Conservation (phyloP, 2,329 filamentous ascomycete genomes). For the Pseudodiploospora longispora region DNA sequence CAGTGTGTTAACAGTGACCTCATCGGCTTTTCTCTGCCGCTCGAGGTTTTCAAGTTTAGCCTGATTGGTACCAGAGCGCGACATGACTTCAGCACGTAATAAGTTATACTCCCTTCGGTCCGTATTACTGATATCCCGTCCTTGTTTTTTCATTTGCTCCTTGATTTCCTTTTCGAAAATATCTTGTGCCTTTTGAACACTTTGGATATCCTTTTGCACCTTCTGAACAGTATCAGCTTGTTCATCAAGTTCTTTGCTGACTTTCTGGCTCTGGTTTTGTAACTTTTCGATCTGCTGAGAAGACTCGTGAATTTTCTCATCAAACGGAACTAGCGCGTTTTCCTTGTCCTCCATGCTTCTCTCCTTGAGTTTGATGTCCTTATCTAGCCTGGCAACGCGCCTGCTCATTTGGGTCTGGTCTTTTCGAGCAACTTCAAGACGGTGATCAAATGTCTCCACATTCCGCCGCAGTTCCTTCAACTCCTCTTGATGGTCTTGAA, state of each 20-base stretch:
- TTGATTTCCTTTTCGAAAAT: constrained; percentile 85
- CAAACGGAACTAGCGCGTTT: constrained; percentile 77
- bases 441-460: constrained; percentile 74
- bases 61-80: constrained; percentile 72
- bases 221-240: constrained; percentile 63
- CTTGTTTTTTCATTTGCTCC: constrained; percentile 76
- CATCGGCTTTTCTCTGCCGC: constrained; percentile 83
- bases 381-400: constrained; percentile 75
- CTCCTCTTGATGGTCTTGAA: constrained; percentile 89
- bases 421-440: constrained; percentile 71
- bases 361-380: constrained; percentile 76
- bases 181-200: constrained; percentile 81
- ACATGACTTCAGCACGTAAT: constrained; percentile 76
- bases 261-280: constrained; percentile 58
- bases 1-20: constrained; percentile 81
- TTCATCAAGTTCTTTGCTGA: constrained; percentile 67
- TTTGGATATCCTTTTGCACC: constrained; percentile 69
- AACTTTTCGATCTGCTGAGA: constrained; percentile 61
- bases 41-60: constrained; percentile 77
- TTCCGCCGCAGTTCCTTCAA: constrained; percentile 86
- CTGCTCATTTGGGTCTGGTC: constrained; percentile 72
- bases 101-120: constrained; percentile 87
- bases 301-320: constrained; percentile 83
- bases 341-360: constrained; percentile 80
- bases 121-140: constrained; percentile 73